These are phyloP conservation scores for Phaeotremella fagi DNA, from an alignment of 768 basidiomycete species.

Conservation along the genomic window DNA sequence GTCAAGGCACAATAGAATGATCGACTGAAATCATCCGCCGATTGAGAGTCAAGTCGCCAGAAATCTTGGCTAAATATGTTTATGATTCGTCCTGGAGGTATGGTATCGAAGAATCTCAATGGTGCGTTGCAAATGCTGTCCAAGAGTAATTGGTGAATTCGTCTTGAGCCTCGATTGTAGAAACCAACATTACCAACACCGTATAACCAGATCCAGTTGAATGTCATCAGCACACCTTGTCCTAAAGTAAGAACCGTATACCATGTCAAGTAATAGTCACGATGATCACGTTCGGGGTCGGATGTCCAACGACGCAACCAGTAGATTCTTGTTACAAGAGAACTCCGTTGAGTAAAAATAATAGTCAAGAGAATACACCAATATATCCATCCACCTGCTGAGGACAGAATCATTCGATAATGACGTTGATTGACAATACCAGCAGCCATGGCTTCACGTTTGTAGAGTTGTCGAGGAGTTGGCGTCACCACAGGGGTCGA, in stretches of 20 bases:
- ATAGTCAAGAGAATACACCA: slow-evolving; percentile 34
- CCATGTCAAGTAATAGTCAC: slow-evolving; percentile 27
- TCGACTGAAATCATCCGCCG: slow-evolving; percentile 39
- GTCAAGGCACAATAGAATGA: background rate
- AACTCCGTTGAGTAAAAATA: slow-evolving; percentile 14
- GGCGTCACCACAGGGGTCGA: background rate
- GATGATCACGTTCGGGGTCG: slow-evolving; percentile 17
- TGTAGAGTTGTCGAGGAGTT: slow-evolving; percentile 20
- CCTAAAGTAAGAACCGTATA: slow-evolving; percentile 19
- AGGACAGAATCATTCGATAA: slow-evolving; percentile 30
- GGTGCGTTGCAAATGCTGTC: slow-evolving; percentile 27
- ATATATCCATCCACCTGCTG: slow-evolving; percentile 36
- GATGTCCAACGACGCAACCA: slow-evolving; percentile 38
- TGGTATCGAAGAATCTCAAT: slow-evolving; percentile 37
- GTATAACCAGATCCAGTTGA: slow-evolving; percentile 45
- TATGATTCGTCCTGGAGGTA: slow-evolving; percentile 38
- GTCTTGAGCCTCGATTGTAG: slow-evolving; percentile 18
- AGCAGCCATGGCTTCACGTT: slow-evolving; percentile 22
- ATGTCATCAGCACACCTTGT: slow-evolving; percentile 10
- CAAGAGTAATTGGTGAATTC: slow-evolving; percentile 28
- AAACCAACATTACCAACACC: slow-evolving; percentile 34
- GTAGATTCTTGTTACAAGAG: slow-evolving; percentile 17
- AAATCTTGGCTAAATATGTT: slow-evolving; percentile 43
- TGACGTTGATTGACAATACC: slow-evolving; percentile 27
- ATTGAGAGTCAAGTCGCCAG: slow-evolving; percentile 23